Evolutionary conservation across 2,329 filamentous ascomycete genomes (phyloP).

Genomic region (Zymoseptoria brevis): DNA sequence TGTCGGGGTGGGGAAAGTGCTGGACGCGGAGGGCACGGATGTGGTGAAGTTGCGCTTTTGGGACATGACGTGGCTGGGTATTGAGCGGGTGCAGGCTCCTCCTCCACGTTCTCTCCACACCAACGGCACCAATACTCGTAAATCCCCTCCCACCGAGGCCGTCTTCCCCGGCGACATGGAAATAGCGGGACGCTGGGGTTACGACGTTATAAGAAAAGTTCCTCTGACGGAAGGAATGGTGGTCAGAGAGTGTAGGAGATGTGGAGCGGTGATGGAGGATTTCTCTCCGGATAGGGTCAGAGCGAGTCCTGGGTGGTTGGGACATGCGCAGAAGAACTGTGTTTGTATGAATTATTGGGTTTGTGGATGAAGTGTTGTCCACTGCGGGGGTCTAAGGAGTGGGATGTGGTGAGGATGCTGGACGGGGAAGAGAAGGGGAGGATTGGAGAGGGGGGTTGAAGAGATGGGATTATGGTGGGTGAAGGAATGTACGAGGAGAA

Average conservation of each 20-base stretch:
- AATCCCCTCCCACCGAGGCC: conserved; percentile 31
- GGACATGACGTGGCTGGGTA: conserved; percentile 60
- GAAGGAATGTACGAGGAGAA: no score
- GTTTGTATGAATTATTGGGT: conserved; percentile 26
- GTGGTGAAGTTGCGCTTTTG: conserved; percentile 63
- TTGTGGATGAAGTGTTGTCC: conserved; percentile 6
- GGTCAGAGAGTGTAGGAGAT: conserved; percentile 38
- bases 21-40: conserved; percentile 47
- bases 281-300: conserved; percentile 22
- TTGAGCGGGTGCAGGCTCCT: background rate
- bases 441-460: background rate
- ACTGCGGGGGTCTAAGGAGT: no score
- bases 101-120: background rate
- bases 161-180: conserved; percentile 2
- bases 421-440: no score
- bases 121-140: background rate
- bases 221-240: conserved; percentile 29
- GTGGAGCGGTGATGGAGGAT: conserved; percentile 42
- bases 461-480: no score
- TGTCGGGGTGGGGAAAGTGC: conserved; percentile 48
- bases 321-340: conserved; percentile 26
- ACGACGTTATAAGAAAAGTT: conserved; percentile 50
- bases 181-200: conserved; percentile 39
- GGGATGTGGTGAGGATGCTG: no score
- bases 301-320: conserved; percentile 24